Base-by-base conservation (phyloP, 306 rosid genomes). In the Vigna unguiculata region DNA sequence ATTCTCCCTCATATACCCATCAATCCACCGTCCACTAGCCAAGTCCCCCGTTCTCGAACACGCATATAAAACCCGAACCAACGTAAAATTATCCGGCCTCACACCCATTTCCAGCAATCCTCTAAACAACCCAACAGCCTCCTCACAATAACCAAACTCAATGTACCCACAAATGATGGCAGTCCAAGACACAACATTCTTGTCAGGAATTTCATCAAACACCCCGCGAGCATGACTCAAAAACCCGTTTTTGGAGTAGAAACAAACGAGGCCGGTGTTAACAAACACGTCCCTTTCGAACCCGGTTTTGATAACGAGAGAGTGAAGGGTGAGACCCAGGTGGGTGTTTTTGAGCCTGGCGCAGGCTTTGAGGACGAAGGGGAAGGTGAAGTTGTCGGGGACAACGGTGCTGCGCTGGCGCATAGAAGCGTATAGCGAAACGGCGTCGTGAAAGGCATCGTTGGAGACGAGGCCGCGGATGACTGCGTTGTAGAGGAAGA, bases 171-270 rank as follows among this genome's bases (percentile, higher is more conserved):
- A 81, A 52, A 91, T 85, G 5, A 89, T 80, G 4, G 91, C 88
- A 9, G 93, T 87, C 92, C 93, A 87, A 80, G 92, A 91, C 9
- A 87, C 92, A 64, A 87, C 86, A 80, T 87, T 89, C 41, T 84
- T 91, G 0, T 83, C 83, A 28, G 82, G 74, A 76, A 89, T 89
- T 74, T 91, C 86, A 70, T 83, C 92, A 20, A 91, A 91, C 43
- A 87, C 83, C 87, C 80, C 79, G 0, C 79, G 88, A 0, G 91
- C 96, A 72, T 63, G 77, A 0, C 19, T 57, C 11, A 91, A 59
- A 19, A 7, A 22, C 6, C 91, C 91, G 9, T 83, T 84, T 54
- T 87, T 87, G 0, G 87, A 86, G 8, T 89, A 91, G 19, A 91
- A 38, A 14, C 81, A 25, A 4, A 89, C 82, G 30, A 89, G 79